Evolutionary conservation across 2,329 filamentous ascomycete genomes (phyloP).

Genomic region (Byssoonygena ceratinophila): DNA sequence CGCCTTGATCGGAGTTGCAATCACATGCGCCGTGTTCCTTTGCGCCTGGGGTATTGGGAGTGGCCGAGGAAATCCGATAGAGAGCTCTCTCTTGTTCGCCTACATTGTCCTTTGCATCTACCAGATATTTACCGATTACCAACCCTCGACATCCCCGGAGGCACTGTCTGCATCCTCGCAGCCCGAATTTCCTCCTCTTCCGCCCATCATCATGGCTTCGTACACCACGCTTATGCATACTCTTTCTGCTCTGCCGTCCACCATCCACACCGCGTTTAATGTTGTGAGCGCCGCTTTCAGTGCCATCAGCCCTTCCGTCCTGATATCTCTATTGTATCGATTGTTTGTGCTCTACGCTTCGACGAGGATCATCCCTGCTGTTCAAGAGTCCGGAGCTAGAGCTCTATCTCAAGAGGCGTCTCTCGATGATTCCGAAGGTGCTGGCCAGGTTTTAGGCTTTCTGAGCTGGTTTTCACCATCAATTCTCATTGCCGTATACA

Average conservation of each 20-base stretch:
- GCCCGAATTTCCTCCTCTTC: constrained; percentile 80
- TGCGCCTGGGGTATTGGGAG: constrained; percentile 90
- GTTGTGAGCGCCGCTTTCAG: constrained; percentile 86
- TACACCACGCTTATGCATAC: constrained; percentile 85
- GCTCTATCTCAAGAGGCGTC: constrained; percentile 75
- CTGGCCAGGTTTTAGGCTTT: constrained; percentile 67
- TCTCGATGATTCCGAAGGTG: constrained; percentile 74
- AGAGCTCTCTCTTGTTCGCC: constrained; percentile 89
- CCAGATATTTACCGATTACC: constrained; percentile 97
- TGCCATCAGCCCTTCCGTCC: constrained; percentile 88
- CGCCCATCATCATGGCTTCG: constrained; percentile 95
- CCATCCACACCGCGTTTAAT: constrained; percentile 70
- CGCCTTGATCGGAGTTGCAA: constrained; percentile 79
- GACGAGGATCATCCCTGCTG: constrained; percentile 87
- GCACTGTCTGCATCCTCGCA: constrained; percentile 49
- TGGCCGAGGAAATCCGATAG: constrained; percentile 85
- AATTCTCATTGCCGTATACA: constrained; percentile 92
- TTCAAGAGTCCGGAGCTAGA: constrained; percentile 73
- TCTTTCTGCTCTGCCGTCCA: constrained; percentile 69
- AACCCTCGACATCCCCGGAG: constrained; percentile 59
- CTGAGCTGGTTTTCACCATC: constrained; percentile 91
- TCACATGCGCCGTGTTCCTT: constrained; percentile 85
- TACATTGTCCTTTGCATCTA: constrained; percentile 98
- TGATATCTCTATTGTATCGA: constrained; percentile 88
- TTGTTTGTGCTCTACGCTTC: constrained; percentile 92